Evolutionary conservation across 163 green algal genomes (phyloP).

Genomic region (Coccomyxa subellipsoidea): DNA sequence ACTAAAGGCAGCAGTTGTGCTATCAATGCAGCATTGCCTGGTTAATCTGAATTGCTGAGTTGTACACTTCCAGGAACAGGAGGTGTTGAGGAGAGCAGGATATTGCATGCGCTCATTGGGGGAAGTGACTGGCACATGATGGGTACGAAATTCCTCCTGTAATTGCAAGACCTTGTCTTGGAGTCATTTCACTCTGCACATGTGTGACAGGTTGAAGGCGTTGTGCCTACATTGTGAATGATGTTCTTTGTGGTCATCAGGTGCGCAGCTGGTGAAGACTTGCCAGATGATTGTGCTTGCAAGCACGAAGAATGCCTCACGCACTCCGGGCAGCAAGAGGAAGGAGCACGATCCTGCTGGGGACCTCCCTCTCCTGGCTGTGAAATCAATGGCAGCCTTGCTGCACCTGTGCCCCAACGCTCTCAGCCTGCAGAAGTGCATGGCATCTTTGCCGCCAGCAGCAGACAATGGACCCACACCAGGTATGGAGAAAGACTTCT

Average conservation of each 20-base stretch:
- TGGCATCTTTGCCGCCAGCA: neutral
- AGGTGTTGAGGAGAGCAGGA: neutral
- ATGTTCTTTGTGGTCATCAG: neutral
- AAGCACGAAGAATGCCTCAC: neutral
- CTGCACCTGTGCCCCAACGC: neutral
- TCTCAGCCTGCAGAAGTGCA: neutral
- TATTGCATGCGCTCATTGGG: neutral
- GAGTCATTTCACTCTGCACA: neutral
- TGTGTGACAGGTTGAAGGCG: neutral
- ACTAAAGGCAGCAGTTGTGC: too few relatives aligned
- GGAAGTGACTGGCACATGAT: neutral
- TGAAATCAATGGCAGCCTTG: neutral
- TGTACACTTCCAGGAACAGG: neutral
- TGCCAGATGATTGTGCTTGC: conserved; percentile 1
- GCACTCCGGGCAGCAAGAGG: neutral
- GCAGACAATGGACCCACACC: neutral
- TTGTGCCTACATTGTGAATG: neutral
- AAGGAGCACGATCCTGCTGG: neutral
- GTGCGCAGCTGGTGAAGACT: neutral
- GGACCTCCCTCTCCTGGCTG: neutral
- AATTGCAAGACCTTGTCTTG: too few relatives aligned
- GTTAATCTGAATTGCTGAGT: too few relatives aligned
- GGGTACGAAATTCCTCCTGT: too few relatives aligned
- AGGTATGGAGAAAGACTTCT: neutral
- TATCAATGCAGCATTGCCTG: too few relatives aligned